phyloP scores from a whole-genome alignment of 2,329 filamentous ascomycete species.

The Epichloe sylvatica region DNA sequence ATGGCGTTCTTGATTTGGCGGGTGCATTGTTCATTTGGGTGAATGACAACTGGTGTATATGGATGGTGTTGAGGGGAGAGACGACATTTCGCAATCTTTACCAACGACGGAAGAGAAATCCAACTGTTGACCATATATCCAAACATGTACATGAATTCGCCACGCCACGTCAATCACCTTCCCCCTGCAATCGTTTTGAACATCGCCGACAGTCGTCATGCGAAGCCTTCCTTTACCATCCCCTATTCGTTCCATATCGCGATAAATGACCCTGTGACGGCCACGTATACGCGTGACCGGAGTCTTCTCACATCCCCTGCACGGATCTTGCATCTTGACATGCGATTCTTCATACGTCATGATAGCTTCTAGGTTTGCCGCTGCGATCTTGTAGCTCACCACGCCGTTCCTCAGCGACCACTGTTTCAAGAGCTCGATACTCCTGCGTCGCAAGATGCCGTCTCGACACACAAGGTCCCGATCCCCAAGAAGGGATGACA shows the following conservation, averaged over 20 bases:
- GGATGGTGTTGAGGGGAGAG: too few relatives aligned
- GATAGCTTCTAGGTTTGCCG: not conserved
- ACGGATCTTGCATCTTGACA: not conserved
- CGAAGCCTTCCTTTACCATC: not conserved
- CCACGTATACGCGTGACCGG: not conserved
- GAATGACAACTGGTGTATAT: not conserved
- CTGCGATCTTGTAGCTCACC: slow-evolving; percentile 3
- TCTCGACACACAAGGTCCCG: slow-evolving; percentile 1
- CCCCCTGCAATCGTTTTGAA: not conserved
- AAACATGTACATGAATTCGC: not conserved
- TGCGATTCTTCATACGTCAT: slow-evolving; percentile 1
- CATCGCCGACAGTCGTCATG: slow-evolving; percentile 1
- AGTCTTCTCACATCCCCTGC: not conserved
- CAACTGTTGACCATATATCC: too few relatives aligned
- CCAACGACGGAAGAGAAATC: too few relatives aligned
- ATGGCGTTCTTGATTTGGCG: slow-evolving; percentile 2
- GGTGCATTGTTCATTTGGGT: not conserved
- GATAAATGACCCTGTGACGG: slow-evolving; percentile 1
- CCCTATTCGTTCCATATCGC: not conserved
- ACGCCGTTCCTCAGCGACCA: slow-evolving; percentile 3
- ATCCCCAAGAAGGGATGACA: slow-evolving; percentile 1
- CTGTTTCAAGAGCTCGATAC: not conserved
- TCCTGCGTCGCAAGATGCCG: not conserved
- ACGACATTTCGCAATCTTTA: too few relatives aligned
- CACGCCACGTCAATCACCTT: slow-evolving; percentile 2